Evolutionary conservation across 139 green algal species (phyloP).

Genomic region (Trebouxia sp.): DNA sequence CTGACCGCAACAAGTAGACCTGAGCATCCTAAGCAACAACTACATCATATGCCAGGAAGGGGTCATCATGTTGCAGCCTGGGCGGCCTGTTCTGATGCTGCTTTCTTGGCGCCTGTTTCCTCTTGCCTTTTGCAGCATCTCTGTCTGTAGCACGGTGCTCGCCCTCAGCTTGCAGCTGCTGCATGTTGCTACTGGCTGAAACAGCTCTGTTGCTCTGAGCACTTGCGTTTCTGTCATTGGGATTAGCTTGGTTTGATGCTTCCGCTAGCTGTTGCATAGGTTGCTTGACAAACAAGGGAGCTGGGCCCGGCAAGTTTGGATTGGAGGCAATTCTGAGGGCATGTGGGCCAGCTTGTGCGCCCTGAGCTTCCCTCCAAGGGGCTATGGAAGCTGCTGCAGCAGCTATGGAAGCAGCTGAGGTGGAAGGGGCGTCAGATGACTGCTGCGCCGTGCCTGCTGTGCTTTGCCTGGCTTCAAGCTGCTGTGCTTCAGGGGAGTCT

Average conservation of each 20-base stretch:
- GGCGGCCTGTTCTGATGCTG: not conserved
- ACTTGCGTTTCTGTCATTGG: too few species aligned
- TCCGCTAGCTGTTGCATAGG: slow-evolving; percentile 11
- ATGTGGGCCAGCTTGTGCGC: slow-evolving; percentile 35
- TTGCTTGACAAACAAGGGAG: slow-evolving; percentile 37
- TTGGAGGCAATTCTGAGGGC: slow-evolving; percentile 38
- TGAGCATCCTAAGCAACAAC: not conserved
- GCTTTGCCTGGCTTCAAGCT: not conserved
- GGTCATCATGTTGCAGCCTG: slow-evolving; percentile 22
- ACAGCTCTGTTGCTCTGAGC: not conserved
- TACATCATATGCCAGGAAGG: slow-evolving; percentile 17
- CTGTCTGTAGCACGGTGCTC: not conserved
- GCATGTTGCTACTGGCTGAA: not conserved
- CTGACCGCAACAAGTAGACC: too few species aligned
- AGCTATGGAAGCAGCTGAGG: not conserved
- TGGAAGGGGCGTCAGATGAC: not conserved
- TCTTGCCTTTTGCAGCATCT: not conserved
- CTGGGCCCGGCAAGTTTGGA: slow-evolving; percentile 29
- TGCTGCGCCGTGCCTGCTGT: not conserved
- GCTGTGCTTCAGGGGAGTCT: slow-evolving; percentile 3
- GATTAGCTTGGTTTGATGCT: too few species aligned
- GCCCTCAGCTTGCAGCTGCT: not conserved
- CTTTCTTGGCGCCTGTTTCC: not conserved
- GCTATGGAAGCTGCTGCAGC: slow-evolving; percentile 18
- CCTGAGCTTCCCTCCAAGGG: slow-evolving; percentile 20